Evolutionary conservation across 2,329 filamentous ascomycete species (phyloP), one percentile per base, ranked within the genome.

Genomic region (Corynespora cassiicola): DNA sequence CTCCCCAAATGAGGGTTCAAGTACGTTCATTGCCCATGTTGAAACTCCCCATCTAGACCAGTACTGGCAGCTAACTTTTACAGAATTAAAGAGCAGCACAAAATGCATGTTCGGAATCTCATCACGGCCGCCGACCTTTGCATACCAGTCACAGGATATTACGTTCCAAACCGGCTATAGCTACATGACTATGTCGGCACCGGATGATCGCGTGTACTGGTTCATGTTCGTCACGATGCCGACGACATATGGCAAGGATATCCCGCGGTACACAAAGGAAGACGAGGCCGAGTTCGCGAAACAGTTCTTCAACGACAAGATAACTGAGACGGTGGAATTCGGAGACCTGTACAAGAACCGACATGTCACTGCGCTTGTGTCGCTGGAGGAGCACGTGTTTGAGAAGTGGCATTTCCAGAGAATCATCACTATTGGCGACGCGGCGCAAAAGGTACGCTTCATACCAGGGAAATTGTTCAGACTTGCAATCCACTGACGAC

Each of bases 391-490:
- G 42, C 66, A 65, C 22, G 59, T 71, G 1, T 62, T 71, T n/a
- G 44, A 63, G 8, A 56, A 62, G 22, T 75, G 72, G 66, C 60
- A 69, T 32, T 71, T 62, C 26, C 57, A 63, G 8, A 53, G 73
- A 7, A 63, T 71, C 3, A 56, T 74, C 2, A 53, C 63, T 1
- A 60, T 75, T 5, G 72, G 72, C 0, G 73, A 75, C 45, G 58
- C 71, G 1, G 68, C 63, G 6, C 71, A 75, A 43, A 75, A 74
- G 59, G 67, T n/a, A n/a, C n/a, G n/a, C n/a, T n/a, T n/a, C n/a
- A n/a, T 65, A 44, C n/a, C n/a, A n/a, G n/a, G n/a, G n/a, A n/a
- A n/a, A n/a, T n/a, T n/a, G n/a, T n/a, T n/a, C n/a, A n/a, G n/a
- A n/a, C n/a, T n/a, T n/a, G n/a, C n/a, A n/a, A n/a, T n/a, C n/a